phyloP scores from a whole-genome alignment of 116 monocot species.

The Dioscorea cayenensis region DNA sequence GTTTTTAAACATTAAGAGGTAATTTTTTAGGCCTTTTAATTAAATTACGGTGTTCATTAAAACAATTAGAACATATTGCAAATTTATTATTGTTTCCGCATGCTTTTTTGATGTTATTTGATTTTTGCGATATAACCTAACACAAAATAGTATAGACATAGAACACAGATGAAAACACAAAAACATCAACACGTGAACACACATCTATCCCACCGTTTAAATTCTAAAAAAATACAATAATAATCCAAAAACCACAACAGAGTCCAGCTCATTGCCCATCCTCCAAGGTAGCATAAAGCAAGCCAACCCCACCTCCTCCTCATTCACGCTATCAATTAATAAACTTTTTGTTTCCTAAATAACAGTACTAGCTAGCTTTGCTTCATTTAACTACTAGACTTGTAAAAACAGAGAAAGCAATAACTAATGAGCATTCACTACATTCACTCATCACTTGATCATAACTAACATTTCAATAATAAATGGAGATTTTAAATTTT shows the following conservation, averaged over 20 bases:
- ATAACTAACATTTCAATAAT: no score
- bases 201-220: background rate
- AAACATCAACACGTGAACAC: background rate
- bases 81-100: no score
- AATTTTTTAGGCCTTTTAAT: no score
- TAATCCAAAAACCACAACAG: conserved; percentile 22
- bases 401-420: background rate
- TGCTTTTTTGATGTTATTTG: no score
- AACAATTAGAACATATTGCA: no score
- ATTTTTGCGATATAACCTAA: no score
- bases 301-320: background rate
- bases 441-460: background rate
- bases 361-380: background rate
- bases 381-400: no score
- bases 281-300: background rate
- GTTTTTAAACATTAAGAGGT: no score
- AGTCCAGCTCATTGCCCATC: conserved; percentile 15
- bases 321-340: background rate
- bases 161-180: no score
- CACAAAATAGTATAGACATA: no score
- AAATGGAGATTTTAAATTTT: no score
- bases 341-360: background rate
- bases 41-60: no score
- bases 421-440: background rate
- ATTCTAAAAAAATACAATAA: conserved; percentile 3